Evolutionary conservation across 2,329 filamentous ascomycete genomes (phyloP).

Genomic region (Aspergillus ustus): DNA sequence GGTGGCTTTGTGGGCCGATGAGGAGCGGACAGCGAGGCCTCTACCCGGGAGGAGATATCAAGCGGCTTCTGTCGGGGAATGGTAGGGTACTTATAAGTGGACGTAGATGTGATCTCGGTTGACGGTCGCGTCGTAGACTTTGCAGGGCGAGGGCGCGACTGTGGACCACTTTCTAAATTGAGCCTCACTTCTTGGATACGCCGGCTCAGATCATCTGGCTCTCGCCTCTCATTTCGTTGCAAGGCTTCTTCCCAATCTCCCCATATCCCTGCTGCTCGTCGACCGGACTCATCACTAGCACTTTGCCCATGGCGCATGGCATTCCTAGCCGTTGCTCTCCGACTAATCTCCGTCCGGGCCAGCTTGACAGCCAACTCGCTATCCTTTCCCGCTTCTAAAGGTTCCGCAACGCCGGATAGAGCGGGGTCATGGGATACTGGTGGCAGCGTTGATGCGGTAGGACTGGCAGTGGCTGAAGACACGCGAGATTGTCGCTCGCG

Average conservation of each 20-base stretch:
- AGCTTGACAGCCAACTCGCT: slow-evolving; percentile 77
- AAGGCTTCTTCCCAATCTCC: slow-evolving; percentile 56
- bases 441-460: slow-evolving; percentile 18
- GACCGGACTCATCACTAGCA: slow-evolving; percentile 61
- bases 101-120: slow-evolving; percentile 25
- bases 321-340: slow-evolving; percentile 66
- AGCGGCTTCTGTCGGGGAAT: slow-evolving; percentile 44
- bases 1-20: slow-evolving; percentile 28
- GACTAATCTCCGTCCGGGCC: slow-evolving; percentile 71
- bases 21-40: slow-evolving; percentile 23
- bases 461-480: slow-evolving; percentile 31
- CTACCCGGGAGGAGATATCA: slow-evolving; percentile 29
- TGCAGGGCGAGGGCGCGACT: slow-evolving; percentile 14
- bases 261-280: slow-evolving; percentile 60
- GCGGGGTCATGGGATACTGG: slow-evolving; percentile 58
- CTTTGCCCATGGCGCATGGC: slow-evolving; percentile 62
- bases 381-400: slow-evolving; percentile 72
- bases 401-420: slow-evolving; percentile 60
- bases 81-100: slow-evolving; percentile 49
- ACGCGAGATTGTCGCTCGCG: slow-evolving; percentile 51
- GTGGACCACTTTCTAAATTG: slow-evolving; percentile 37
- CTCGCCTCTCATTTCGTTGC: slow-evolving; percentile 34
- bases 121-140: slow-evolving; percentile 22
- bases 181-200: slow-evolving; percentile 58
- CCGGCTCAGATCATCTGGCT: slow-evolving; percentile 51